A percentile compares a stretch with the other conserved stretches of the same genome.
phyloP scores from a whole-genome alignment of 2,329 filamentous ascomycete genomes.

The Cordyceps fumosorosea region DNA sequence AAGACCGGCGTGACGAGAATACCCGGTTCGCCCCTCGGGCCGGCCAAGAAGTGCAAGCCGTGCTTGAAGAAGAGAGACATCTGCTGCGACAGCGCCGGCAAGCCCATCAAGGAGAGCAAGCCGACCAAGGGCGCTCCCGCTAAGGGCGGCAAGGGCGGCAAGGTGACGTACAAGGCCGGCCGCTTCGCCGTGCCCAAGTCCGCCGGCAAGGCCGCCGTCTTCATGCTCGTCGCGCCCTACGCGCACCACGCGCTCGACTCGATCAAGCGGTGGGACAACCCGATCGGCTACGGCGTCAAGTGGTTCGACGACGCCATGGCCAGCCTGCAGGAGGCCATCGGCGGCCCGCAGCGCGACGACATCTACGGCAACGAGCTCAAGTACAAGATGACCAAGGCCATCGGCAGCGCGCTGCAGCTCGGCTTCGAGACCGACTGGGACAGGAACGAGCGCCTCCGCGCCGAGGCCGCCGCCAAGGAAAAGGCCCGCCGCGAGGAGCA shows the following conservation, averaged over 20 bases:
- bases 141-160: not conserved
- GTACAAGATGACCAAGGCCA: not conserved
- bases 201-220: not conserved
- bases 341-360: constrained; percentile 1
- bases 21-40: not conserved
- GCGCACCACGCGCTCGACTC: not conserved
- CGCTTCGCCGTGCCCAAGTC: not conserved
- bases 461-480: not conserved
- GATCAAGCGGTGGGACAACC: not conserved
- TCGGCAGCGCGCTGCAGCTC: not conserved
- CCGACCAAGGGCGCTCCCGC: not conserved
- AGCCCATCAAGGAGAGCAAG: not conserved
- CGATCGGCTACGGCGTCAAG: constrained; percentile 1
- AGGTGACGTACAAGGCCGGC: not conserved
- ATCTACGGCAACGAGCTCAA: constrained; percentile 5
- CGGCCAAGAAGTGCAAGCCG: not conserved
- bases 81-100: not conserved
- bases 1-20: not conserved
- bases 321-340: constrained; percentile 4
- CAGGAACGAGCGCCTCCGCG: not conserved
- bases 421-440: not conserved
- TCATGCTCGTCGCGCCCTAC: not conserved
- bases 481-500: not conserved
- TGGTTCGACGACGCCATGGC: constrained; percentile 5
- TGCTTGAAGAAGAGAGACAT: not conserved